Conservation (phyloP, 2,329 filamentous ascomycete genomes). For the Ophioceras dolichostomum region DNA sequence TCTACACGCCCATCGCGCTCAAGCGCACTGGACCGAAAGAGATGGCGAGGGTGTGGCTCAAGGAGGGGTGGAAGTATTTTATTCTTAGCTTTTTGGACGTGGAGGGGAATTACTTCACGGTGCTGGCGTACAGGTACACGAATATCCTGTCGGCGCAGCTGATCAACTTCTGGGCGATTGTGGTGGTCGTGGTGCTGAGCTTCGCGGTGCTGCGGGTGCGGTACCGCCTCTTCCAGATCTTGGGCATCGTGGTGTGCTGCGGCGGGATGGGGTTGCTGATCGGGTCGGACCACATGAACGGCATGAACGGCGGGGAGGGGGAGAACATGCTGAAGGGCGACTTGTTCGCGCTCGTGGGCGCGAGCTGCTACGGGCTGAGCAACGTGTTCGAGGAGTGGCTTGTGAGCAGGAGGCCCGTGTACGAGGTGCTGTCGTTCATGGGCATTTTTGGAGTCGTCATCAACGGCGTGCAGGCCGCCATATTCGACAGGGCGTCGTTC, state of each 20-base stretch:
- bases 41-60: slow-evolving; percentile 50
- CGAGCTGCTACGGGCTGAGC: slow-evolving; percentile 79
- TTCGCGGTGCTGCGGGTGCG: slow-evolving; percentile 75
- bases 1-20: slow-evolving; percentile 73
- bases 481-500: slow-evolving; percentile 78
- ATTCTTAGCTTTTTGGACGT: slow-evolving; percentile 90
- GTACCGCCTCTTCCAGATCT: slow-evolving; percentile 76
- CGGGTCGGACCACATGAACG: slow-evolving; percentile 74
- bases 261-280: slow-evolving; percentile 83
- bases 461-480: slow-evolving; percentile 80
- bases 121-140: slow-evolving; percentile 85
- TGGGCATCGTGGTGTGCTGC: slow-evolving; percentile 81
- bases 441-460: slow-evolving; percentile 81
- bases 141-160: slow-evolving; percentile 88
- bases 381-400: slow-evolving; percentile 95
- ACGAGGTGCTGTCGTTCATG: slow-evolving; percentile 87
- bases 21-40: slow-evolving; percentile 66
- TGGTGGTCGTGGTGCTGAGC: slow-evolving; percentile 77
- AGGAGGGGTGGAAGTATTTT: slow-evolving; percentile 86
- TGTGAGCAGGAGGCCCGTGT: slow-evolving; percentile 73
- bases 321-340: slow-evolving; percentile 79
- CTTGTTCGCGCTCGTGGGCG: slow-evolving; percentile 78
- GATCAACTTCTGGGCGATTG: slow-evolving; percentile 98
- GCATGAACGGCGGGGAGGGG: slow-evolving; percentile 54
- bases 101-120: slow-evolving; percentile 95